Evolutionary conservation across 345 rosid species (phyloP).

Genomic region (Eucalyptus sideroxylon): DNA sequence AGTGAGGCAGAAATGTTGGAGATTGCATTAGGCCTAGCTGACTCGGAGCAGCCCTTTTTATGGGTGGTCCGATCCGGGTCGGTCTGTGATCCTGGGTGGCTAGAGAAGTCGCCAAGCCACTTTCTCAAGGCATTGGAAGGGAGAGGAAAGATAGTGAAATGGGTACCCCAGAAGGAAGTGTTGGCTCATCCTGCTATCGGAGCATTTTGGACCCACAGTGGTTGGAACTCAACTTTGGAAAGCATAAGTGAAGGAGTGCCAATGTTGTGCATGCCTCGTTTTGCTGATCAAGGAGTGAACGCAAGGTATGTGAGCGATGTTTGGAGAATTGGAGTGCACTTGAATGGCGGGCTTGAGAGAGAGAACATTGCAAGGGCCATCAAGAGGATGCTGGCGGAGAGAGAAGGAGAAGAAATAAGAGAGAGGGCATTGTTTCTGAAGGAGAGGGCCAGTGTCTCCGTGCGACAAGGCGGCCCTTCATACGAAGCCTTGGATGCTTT

Average conservation of each 20-base stretch:
- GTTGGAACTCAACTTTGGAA: conserved; percentile 70
- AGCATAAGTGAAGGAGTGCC: conserved; percentile 55
- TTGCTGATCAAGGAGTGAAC: conserved; percentile 48
- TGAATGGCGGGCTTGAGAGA: conserved; percentile 19
- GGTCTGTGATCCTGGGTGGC: neutral
- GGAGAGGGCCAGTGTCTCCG: conserved; percentile 14
- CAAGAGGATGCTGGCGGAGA: conserved; percentile 11
- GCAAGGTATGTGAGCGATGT: conserved; percentile 32
- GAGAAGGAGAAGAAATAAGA: conserved; percentile 27
- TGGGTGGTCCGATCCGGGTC: conserved; percentile 18
- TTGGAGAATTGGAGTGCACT: conserved; percentile 44
- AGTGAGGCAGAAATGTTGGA: conserved; percentile 1
- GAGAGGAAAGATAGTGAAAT: conserved; percentile 41
- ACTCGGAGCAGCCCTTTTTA: conserved; percentile 4
- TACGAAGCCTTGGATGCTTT: conserved; percentile 19
- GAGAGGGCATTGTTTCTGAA: conserved; percentile 11
- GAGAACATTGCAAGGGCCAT: conserved; percentile 21
- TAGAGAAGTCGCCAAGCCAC: neutral
- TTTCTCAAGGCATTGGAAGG: neutral
- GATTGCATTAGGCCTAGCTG: conserved; percentile 15
- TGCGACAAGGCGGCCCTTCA: conserved; percentile 27
- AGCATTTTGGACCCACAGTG: conserved; percentile 54
- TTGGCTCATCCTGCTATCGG: conserved; percentile 44
- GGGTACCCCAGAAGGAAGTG: conserved; percentile 63
- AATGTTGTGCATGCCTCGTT: conserved; percentile 58